Evolutionary conservation across 2,329 filamentous ascomycete genomes (phyloP).

Genomic region (Fusarium sterilihyphosum): DNA sequence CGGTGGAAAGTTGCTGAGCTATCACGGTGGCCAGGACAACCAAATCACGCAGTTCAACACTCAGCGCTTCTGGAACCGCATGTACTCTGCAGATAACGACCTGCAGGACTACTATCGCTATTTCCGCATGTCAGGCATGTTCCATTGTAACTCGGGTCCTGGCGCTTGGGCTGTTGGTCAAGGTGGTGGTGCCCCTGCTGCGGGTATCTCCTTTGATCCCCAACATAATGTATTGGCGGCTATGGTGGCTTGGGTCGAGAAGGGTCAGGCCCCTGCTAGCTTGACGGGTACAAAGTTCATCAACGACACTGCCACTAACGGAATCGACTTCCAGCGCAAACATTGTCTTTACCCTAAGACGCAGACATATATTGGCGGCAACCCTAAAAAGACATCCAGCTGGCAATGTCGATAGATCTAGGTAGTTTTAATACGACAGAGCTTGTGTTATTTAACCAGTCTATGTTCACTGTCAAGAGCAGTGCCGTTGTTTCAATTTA

Average conservation of each 20-base stretch:
- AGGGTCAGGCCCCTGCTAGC: conserved; percentile 52
- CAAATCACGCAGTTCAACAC: conserved; percentile 36
- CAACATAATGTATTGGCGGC: conserved; percentile 58
- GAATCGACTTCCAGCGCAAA: conserved; percentile 13
- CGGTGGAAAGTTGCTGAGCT: conserved; percentile 19
- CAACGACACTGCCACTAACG: background rate
- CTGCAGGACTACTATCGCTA: conserved; percentile 61
- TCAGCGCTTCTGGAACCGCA: conserved; percentile 35
- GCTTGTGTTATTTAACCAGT: rapidly evolving
- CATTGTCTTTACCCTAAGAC: conserved; percentile 20
- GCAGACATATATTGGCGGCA: conserved; percentile 12
- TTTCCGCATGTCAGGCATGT: conserved; percentile 63
- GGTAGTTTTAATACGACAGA: rapidly evolving
- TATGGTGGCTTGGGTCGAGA: conserved; percentile 60
- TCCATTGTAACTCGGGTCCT: conserved; percentile 58
- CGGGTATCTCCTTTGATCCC: conserved; percentile 41
- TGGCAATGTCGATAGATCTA: conserved; percentile 1
- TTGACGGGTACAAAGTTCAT: conserved; percentile 49
- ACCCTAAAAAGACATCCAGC: background rate
- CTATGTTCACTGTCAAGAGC: background rate
- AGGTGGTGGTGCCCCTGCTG: conserved; percentile 28
- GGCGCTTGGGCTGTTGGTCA: conserved; percentile 53
- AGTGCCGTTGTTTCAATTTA: rapidly evolving
- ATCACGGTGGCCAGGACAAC: conserved; percentile 24
- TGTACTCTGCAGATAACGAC: conserved; percentile 37